A percentile compares a stretch with the other conserved stretches of the same genome.
These are phyloP conservation scores for Isabelozyma gotoi DNA, from an alignment of 805 yeast genomes.

Conservation along the genomic window DNA sequence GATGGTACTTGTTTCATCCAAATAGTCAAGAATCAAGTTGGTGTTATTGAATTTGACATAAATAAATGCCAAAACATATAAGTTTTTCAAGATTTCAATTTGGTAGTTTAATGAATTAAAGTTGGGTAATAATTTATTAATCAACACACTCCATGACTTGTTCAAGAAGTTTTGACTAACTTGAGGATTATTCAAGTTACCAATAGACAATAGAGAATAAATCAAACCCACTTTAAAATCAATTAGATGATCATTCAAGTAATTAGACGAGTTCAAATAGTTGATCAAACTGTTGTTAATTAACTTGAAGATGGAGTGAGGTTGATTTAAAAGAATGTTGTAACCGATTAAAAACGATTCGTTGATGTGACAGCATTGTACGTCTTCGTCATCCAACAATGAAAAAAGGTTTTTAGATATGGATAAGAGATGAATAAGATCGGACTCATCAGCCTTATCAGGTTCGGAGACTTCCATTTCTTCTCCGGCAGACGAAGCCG, in stretches of 20 bases:
- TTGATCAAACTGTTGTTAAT: slow-evolving; percentile 19
- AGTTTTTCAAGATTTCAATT: slow-evolving; percentile 43
- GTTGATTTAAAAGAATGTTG: slow-evolving; percentile 14
- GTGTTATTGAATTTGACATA: slow-evolving; percentile 38
- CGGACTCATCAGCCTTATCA: slow-evolving; percentile 7
- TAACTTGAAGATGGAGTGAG: slow-evolving; percentile 17
- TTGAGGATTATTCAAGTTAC: slow-evolving; percentile 20
- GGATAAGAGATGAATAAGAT: slow-evolving; percentile 27
- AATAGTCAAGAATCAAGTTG: slow-evolving; percentile 48
- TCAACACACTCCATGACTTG: slow-evolving; percentile 44
- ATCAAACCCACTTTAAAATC: slow-evolving; percentile 39
- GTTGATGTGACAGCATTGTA: slow-evolving; percentile 10
- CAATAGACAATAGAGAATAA: slow-evolving; percentile 46
- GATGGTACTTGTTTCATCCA: slow-evolving; percentile 46
- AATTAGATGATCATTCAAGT: slow-evolving; percentile 8
- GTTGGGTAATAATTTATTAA: slow-evolving; percentile 33
- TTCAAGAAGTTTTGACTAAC: slow-evolving; percentile 30
- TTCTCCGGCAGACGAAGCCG: not conserved
- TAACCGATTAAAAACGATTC: slow-evolving; percentile 36
- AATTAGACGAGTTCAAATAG: slow-evolving; percentile 16
- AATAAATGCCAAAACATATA: slow-evolving; percentile 44
- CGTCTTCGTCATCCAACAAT: slow-evolving; percentile 8
- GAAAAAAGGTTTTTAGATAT: slow-evolving; percentile 25
- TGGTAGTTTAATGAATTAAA: slow-evolving; percentile 31
- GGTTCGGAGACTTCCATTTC: not conserved